Conservation (phyloP, 257 asterid species). For the Cruciata laevipes region DNA sequence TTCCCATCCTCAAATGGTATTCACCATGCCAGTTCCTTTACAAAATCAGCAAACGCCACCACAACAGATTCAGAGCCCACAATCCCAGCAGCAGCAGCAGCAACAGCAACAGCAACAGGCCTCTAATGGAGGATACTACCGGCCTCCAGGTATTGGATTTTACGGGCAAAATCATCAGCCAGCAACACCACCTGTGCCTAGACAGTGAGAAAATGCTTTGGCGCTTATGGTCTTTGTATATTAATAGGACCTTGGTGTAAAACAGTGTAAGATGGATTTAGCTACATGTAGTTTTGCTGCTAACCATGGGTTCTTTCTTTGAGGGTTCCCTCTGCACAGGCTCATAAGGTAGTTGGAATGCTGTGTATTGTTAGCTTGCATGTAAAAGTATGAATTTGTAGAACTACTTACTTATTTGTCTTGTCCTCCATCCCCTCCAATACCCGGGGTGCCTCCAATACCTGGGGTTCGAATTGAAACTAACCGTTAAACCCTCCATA, state of each 20-base stretch:
- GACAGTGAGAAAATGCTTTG: constrained; percentile 47
- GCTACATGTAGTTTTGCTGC: neutral
- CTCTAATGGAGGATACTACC: constrained; percentile 53
- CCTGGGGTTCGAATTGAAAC: neutral
- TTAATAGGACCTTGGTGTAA: constrained; percentile 24
- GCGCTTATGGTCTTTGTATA: constrained; percentile 27
- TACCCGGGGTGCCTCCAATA: neutral
- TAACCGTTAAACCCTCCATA: too few species aligned
- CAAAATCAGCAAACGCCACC: constrained; percentile 28
- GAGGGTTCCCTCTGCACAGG: neutral
- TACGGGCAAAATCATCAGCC: constrained; percentile 81
- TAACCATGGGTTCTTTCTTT: neutral
- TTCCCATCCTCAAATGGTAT: constrained; percentile 35
- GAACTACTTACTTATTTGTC: neutral
- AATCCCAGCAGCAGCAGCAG: constrained; percentile 25
- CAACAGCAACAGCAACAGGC: constrained; percentile 32
- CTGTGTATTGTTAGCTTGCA: constrained; percentile 5
- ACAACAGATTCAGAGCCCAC: constrained; percentile 28
- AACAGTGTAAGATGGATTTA: constrained; percentile 10
- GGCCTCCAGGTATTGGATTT: constrained; percentile 77
- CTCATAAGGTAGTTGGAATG: neutral
- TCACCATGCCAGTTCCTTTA: constrained; percentile 42
- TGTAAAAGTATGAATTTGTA: constrained; percentile 2
- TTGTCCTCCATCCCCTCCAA: neutral
- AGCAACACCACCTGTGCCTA: constrained; percentile 69